A percentile compares a stretch with the other conserved stretches of the same genome.
These are phyloP conservation scores for Lyophyllum decastes DNA, from an alignment of 768 basidiomycete genomes.

Conservation along the genomic window DNA sequence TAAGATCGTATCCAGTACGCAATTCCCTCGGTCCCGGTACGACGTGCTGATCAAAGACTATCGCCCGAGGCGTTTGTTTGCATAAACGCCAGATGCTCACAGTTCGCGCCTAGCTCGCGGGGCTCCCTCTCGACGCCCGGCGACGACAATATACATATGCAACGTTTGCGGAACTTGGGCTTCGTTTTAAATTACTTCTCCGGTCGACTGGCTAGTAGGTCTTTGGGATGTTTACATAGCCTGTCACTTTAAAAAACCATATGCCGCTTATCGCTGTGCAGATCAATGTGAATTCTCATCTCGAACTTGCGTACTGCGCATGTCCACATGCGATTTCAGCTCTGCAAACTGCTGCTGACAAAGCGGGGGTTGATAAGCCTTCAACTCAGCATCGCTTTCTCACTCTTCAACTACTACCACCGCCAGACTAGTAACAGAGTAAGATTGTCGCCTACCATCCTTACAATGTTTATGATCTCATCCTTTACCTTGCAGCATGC, in stretches of 20 bases:
- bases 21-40: not conserved
- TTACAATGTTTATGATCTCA: not conserved
- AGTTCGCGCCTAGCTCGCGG: too few species aligned
- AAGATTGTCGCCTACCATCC: not conserved
- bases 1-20: not conserved
- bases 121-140: too few species aligned
- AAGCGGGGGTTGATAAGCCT: slow-evolving; percentile 14
- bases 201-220: too few species aligned
- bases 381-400: not conserved
- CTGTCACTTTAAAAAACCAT: too few species aligned
- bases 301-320: too few species aligned
- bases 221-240: too few species aligned
- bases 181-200: too few species aligned
- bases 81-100: not conserved
- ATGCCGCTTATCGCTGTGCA: too few species aligned
- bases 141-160: too few species aligned
- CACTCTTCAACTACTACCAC: slow-evolving; percentile 10
- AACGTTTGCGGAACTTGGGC: too few species aligned
- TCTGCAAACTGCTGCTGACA: slow-evolving; percentile 9
- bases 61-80: not conserved
- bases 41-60: not conserved
- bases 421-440: slow-evolving; percentile 1
- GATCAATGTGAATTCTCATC: too few species aligned
- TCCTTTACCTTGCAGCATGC: slow-evolving; percentile 11
- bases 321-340: not conserved